phyloP scores from a whole-genome alignment of 1,139 yeast species.

The Yamadazyma triangularis region DNA sequence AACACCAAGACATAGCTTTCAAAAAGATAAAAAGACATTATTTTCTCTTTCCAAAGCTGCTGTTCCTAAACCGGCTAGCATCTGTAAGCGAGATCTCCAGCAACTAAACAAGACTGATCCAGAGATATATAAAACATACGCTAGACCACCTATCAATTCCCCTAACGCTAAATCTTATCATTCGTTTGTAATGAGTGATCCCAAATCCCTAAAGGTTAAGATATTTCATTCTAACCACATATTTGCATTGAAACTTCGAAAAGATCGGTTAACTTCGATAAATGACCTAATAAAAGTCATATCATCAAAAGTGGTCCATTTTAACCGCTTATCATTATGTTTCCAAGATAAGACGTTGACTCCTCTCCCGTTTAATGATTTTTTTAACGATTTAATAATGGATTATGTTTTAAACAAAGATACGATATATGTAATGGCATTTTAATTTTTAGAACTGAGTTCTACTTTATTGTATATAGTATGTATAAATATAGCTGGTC shows the following conservation, averaged over 20 bases:
- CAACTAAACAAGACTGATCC: too few relatives aligned
- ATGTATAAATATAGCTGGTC: too few relatives aligned
- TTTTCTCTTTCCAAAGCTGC: too few relatives aligned
- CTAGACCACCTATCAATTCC: background rate
- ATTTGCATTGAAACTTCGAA: conserved; percentile 21
- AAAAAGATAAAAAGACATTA: background rate
- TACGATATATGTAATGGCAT: conserved; percentile 21
- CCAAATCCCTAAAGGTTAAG: conserved; percentile 16
- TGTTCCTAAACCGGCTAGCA: too few relatives aligned
- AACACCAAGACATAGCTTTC: background rate
- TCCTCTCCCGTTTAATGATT: conserved; percentile 22
- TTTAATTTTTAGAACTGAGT: background rate
- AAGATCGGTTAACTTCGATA: conserved; percentile 20
- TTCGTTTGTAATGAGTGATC: background rate
- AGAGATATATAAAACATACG: background rate
- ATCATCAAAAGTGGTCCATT: conserved; percentile 15
- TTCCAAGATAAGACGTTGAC: conserved; percentile 21
- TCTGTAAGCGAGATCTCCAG: too few relatives aligned
- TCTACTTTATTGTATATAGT: too few relatives aligned
- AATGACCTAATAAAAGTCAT: conserved; percentile 25
- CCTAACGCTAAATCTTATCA: background rate
- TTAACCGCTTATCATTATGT: conserved; percentile 17
- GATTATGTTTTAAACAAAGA: conserved; percentile 26
- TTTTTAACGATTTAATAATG: conserved; percentile 16
- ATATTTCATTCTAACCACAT: conserved; percentile 11